These are phyloP conservation scores for Salvia rosmarinus DNA, from an alignment of 257 asterid species.

Conservation along the genomic window DNA sequence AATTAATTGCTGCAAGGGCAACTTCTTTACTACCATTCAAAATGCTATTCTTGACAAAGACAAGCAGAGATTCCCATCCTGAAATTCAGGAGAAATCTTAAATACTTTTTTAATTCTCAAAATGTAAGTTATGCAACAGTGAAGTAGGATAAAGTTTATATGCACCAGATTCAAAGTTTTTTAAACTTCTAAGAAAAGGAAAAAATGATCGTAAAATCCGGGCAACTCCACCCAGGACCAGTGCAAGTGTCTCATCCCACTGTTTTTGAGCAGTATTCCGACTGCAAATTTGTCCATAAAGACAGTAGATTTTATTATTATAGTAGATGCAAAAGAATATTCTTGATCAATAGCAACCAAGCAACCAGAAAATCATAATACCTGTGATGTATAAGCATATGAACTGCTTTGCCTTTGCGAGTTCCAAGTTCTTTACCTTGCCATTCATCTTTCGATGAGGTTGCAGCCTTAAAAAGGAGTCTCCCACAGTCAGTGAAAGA, in stretches of 20 bases:
- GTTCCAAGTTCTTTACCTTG: slow-evolving; percentile 99
- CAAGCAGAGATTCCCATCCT: slow-evolving; percentile 94
- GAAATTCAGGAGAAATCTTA: slow-evolving; percentile 37
- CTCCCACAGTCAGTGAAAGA: slow-evolving; percentile 35
- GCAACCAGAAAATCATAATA: slow-evolving; percentile 37
- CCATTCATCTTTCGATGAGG: slow-evolving; percentile 99
- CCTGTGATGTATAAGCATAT: slow-evolving; percentile 99
- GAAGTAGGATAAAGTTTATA: slow-evolving; percentile 20
- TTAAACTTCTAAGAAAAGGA: slow-evolving; percentile 75
- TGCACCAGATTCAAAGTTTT: slow-evolving; percentile 75
- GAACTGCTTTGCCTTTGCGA: slow-evolving; percentile 94
- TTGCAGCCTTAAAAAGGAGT: slow-evolving; percentile 70
- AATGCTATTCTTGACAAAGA: slow-evolving; percentile 77
- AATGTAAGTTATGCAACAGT: neutral
- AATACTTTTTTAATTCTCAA: neutral
- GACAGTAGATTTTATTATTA: slow-evolving; percentile 26
- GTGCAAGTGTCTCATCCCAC: slow-evolving; percentile 99
- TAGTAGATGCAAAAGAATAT: slow-evolving; percentile 17
- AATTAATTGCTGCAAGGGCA: slow-evolving; percentile 91
- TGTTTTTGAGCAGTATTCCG: slow-evolving; percentile 99
- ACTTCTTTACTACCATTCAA: slow-evolving; percentile 91
- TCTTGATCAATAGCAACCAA: slow-evolving; percentile 17
- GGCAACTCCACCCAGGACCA: slow-evolving; percentile 90
- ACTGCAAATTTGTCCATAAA: slow-evolving; percentile 50
- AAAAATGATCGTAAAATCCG: slow-evolving; percentile 86